Base-by-base conservation (phyloP, 768 basidiomycete genomes). In the Tricholoma bakamatsutake region DNA sequence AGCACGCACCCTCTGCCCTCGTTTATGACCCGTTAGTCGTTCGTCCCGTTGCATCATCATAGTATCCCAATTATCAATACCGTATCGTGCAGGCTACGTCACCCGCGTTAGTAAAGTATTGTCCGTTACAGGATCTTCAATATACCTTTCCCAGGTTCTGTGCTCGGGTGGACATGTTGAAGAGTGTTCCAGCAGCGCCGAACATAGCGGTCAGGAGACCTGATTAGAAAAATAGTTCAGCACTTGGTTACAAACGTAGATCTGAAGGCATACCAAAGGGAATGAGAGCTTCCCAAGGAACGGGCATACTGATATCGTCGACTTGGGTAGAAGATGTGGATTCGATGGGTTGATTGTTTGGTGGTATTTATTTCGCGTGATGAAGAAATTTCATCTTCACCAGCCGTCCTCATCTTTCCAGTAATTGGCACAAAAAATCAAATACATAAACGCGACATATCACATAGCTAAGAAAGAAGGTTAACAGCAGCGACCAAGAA, bases 211-310 rank as follows among this genome's bases (percentile, higher is more conserved):
- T 91, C 57, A 96, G 64, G 56, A 96, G 83, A 73, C 84, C 92
- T 95, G 57, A 35, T 34, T 53, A 15, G 17, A 50, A 18, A 30
- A 27, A 54, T 49, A 5, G 11, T 11, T 27, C n/a, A 30, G 12
- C 50, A 12, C 45, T 31, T 24, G 33, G 12, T 15, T 39, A 11
- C 11, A 37, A 33, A 45, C 3, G 9, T 34, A 45, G 47, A 50
- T 50, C 50, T 59, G 56, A 66, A 40, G 28, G 17, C 46, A 48
- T 58, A 94, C 95, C 95, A 66, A 95, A 94, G 47, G 95, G 95
- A 77, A 98, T 90, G 63, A 98, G 81, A 51, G 95, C 93, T 76
- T 98, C 94, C 88, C 90, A 98, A 62, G 94, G 95, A 63, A 97
- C 87, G 54, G 95, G 95, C 95, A 96, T 96, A 62, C 61, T 78